Base-by-base conservation (phyloP, 306 rosid species). In the Purshia tridentata region DNA sequence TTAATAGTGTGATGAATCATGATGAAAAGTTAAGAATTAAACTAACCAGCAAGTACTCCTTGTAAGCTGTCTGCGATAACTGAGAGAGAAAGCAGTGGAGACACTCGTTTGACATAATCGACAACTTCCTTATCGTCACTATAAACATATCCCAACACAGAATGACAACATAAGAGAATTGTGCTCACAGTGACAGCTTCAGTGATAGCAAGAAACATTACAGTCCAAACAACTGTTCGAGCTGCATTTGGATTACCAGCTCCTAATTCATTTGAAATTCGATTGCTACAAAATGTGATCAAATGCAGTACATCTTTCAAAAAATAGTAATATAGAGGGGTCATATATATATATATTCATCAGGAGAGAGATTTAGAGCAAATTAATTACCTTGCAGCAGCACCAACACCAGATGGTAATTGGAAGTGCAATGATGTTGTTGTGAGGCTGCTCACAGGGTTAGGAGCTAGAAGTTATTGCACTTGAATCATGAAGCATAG, bases 201-300 rank as follows among this genome's bases (percentile, higher is more conserved):
- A 1, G 4, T 69, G 1, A 81, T 44, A 6, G 74, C 87, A 8
- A 87, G 56, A 72, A 77, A 71, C 56, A 69, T 65, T 6, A 54
- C 83, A 0, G 76, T 86, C 8, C 35, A 53, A 44, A 82, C 81
- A 11, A 81, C 69, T 1, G 75, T 23, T 53, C 22, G 55, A 4
- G 88, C 92, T 37, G 73, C 85, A 15, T 29, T 47, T 19, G 88
- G 81, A 78, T 87, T 87, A 20, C 86, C 87, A 13, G 85, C 87
- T 71, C 96, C 96, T 19, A 89, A 52, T 70, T 77, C 92, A 59
- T 89, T 90, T 6, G 92, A 86, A 57, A 90, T 82, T 0, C 89
- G 78, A 22, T 84, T 83, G 19, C 87, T 83, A 58, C 73, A 23
- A 37, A 60, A 39, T 60, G 2, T 6, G 7, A 29, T 29, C 45